Conservation (phyloP, 805 yeast genomes). For the Teunomyces barrocoloradensis region DNA sequence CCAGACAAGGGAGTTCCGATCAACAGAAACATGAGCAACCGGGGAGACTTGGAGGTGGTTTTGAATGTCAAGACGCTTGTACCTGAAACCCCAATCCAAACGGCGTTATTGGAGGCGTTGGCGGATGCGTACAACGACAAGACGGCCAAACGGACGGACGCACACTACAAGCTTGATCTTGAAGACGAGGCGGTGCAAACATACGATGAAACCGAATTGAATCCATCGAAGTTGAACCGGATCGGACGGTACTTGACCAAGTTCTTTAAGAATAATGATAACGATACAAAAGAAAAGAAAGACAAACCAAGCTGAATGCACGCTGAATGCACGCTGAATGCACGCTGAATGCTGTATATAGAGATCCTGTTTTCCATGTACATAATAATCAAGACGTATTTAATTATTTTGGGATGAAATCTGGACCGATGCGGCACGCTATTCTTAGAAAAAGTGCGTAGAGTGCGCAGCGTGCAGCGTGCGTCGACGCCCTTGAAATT, state of each 20-base stretch:
- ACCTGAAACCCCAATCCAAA: slow-evolving; percentile 81
- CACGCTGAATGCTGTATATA: not conserved
- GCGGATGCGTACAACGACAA: slow-evolving; percentile 87
- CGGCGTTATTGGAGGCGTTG: slow-evolving; percentile 85
- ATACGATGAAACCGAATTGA: slow-evolving; percentile 35
- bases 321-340: too few relatives aligned
- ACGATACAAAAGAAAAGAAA: slow-evolving; percentile 5
- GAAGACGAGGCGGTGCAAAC: slow-evolving; percentile 26
- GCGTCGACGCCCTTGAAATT: too few relatives aligned
- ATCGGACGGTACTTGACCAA: slow-evolving; percentile 26
- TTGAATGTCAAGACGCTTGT: slow-evolving; percentile 68
- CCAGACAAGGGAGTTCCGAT: slow-evolving; percentile 88
- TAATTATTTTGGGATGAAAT: not conserved
- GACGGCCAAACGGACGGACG: slow-evolving; percentile 68
- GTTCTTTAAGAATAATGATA: slow-evolving; percentile 18
- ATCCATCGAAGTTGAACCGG: slow-evolving; percentile 26
- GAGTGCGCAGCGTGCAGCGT: too few relatives aligned
- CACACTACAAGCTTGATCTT: slow-evolving; percentile 35
- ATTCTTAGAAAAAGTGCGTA: too few relatives aligned
- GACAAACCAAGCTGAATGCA: too few relatives aligned
- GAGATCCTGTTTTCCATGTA: too few relatives aligned
- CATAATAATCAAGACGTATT: too few relatives aligned
- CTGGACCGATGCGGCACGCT: not conserved
- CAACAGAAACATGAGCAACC: slow-evolving; percentile 44
- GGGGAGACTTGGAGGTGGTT: slow-evolving; percentile 80